Base-by-base conservation (phyloP, 2,329 filamentous ascomycete genomes). In the Aureobasidium namibiae region DNA sequence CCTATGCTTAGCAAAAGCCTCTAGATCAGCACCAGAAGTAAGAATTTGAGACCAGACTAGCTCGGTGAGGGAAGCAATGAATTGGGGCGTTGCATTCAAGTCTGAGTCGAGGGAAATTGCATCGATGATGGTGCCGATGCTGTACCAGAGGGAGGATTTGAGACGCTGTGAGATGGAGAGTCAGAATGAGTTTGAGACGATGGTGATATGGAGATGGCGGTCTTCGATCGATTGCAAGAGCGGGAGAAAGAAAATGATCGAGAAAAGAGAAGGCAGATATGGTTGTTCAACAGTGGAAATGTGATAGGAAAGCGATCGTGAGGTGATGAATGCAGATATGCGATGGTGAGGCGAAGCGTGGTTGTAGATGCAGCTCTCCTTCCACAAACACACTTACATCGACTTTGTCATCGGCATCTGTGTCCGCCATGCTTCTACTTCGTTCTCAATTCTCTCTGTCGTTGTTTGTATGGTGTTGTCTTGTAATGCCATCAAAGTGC, bases 81-180 rank as follows among this genome's bases (percentile, higher is more conserved):
- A 75, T 53, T 72, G 68, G 3, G 72, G 70, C 26, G 92, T 96
- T 7, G 92, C 90, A 72, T 95, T 96, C 63, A 90, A 82, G 69
- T 89, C 84, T 29, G 86, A 78, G 60, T 81, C 79, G 31, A 90
- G 76, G 18, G 85, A 87, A 70, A 95, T 88, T 64, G 92, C 86
- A 71, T 97, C 92, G 63, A 96, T 89, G 61, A 95, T 92, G 70
- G 90, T 88, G 65, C 90, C 89, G 61, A 95, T 83, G 24, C 86
- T 83, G 68, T 87, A 87, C 90, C 90, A 95, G 24, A 95, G 82
- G 14, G 89, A 88, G 36, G 88, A 85, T 78, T 95, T 95, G 67
- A 94, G 82, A 63, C 87, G 85, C 87, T 96, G 68, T 56, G 18
- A 14, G 33, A 13, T 29, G 14, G 18, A 31, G 21, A 21, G 21